Evolutionary conservation across 2,329 filamentous ascomycete genomes (phyloP).

Genomic region (Monosporascus sp.): DNA sequence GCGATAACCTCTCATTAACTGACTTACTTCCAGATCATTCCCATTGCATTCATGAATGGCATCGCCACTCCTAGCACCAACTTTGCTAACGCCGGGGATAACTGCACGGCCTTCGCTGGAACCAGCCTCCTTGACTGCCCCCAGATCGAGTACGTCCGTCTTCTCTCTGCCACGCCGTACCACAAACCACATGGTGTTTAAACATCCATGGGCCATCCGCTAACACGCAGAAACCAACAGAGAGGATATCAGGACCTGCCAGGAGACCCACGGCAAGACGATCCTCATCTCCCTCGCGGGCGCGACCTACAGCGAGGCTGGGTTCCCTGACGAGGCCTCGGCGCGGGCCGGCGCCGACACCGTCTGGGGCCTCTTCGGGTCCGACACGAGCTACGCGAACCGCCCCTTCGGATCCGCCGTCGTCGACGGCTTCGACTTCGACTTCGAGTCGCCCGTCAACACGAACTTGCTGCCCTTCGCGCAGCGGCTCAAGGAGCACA

Average conservation of each 20-base stretch:
- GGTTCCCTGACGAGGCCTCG: conserved; percentile 48
- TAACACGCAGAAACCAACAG: conserved; percentile 17
- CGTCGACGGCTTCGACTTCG: conserved; percentile 72
- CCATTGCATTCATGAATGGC: conserved; percentile 56
- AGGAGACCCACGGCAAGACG: conserved; percentile 58
- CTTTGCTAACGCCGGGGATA: conserved; percentile 59
- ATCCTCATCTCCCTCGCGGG: conserved; percentile 69
- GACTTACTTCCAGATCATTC: conserved; percentile 46
- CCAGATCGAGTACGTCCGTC: conserved; percentile 51
- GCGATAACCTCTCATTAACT: conserved; percentile 1
- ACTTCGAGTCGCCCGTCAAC: conserved; percentile 56
- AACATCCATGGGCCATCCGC: not conserved
- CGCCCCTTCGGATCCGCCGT: conserved; percentile 62
- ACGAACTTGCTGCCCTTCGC: conserved; percentile 58
- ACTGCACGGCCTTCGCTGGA: conserved; percentile 54
- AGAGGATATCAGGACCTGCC: conserved; percentile 53
- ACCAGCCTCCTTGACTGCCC: conserved; percentile 56
- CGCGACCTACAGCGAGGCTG: conserved; percentile 63
- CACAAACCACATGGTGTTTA: not conserved
- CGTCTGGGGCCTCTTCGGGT: conserved; percentile 68
- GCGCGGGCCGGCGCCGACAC: conserved; percentile 53
- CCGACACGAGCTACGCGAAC: conserved; percentile 39
- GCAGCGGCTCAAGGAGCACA: conserved; percentile 47
- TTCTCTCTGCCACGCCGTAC: conserved; percentile 3
- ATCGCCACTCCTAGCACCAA: conserved; percentile 53